Conservation (phyloP, 192 early-diverging fungal species). For the Anaeromyces robustus region DNA sequence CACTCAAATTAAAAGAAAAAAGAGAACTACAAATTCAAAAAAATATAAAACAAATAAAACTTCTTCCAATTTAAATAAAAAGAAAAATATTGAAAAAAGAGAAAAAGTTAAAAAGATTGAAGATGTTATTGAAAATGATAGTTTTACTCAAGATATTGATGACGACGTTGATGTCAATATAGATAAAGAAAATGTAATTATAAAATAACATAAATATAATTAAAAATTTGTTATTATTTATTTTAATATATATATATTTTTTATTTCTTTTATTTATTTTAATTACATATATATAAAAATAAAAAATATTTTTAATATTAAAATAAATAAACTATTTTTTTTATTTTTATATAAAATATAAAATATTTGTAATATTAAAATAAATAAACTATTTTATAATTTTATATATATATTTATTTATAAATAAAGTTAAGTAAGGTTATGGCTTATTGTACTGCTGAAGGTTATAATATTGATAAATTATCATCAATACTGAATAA, state of each 20-base stretch:
- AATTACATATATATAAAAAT: no score
- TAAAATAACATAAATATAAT: no score
- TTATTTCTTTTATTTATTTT: no score
- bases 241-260: no score
- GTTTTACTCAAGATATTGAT: not conserved
- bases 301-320: no score
- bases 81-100: not conserved
- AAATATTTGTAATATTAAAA: no score
- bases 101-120: not conserved
- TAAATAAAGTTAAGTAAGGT: not conserved
- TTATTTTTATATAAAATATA: no score
- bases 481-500: slow-evolving; percentile 24
- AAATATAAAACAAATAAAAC: not conserved
- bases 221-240: no score
- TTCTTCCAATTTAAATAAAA: not conserved
- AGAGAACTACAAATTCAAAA: not conserved
- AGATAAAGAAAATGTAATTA: not conserved
- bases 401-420: not conserved
- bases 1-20: not conserved
- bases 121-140: not conserved
- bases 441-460: slow-evolving; percentile 21
- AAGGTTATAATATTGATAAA: slow-evolving; percentile 24
- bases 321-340: no score
- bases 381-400: no score
- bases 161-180: not conserved